Conservation (phyloP, 2,329 filamentous ascomycete genomes). For the Ceratocystis albifundus region DNA sequence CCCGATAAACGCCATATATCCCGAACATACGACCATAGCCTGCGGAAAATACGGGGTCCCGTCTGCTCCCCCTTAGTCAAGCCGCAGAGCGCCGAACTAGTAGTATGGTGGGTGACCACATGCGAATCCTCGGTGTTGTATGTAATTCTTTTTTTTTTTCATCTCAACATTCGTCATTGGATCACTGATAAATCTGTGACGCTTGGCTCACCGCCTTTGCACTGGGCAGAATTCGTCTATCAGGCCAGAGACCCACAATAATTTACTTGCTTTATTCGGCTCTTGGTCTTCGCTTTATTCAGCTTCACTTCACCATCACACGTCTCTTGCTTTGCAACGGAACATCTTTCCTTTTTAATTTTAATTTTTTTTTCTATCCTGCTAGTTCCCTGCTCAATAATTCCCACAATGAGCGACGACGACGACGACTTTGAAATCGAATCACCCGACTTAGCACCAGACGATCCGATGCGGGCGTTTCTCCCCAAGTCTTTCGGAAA, state of each 20-base stretch:
- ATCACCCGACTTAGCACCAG: constrained; percentile 38
- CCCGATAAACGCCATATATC: too few relatives aligned
- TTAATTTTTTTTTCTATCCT: neutral
- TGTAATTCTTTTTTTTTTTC: neutral
- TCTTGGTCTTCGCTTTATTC: neutral
- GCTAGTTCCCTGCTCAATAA: neutral
- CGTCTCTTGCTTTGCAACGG: neutral
- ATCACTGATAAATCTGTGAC: too few relatives aligned
- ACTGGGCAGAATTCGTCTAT: neutral
- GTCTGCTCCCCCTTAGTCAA: neutral
- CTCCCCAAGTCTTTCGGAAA: constrained; percentile 79
- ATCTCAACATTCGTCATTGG: neutral
- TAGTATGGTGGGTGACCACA: neutral
- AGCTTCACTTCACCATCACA: neutral
- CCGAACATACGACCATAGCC: neutral
- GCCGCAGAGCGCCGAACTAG: neutral
- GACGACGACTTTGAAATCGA: constrained; percentile 50
- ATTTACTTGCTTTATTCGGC: neutral
- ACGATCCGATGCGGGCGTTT: constrained; percentile 64
- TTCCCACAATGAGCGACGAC: constrained; percentile 38
- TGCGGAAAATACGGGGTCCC: neutral
- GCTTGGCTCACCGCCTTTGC: neutral
- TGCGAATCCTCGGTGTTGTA: neutral
- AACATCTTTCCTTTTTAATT: neutral
- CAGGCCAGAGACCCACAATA: neutral